Evolutionary conservation across 169 alveolate species (phyloP).

Genomic region (Plasmodium ovale): DNA sequence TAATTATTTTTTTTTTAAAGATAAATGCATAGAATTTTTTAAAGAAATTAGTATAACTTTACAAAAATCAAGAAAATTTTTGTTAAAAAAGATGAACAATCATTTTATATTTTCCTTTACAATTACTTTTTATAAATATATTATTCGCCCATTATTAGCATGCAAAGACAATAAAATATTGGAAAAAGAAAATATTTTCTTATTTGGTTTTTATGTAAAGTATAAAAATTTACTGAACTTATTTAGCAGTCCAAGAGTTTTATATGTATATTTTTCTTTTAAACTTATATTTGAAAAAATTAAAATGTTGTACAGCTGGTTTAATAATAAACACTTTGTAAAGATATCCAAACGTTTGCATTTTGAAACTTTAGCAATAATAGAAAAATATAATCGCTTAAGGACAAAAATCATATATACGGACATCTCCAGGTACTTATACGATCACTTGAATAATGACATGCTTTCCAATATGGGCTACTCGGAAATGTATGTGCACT

Average conservation of each 20-base stretch:
- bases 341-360: constrained; percentile 38
- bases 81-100: constrained; percentile 35
- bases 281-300: constrained; percentile 48
- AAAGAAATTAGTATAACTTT: constrained; percentile 32
- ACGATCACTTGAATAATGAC: constrained; percentile 17
- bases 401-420: constrained; percentile 4
- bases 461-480: neutral
- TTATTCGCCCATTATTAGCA: constrained; percentile 36
- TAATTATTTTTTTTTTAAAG: constrained; percentile 73
- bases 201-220: constrained; percentile 65
- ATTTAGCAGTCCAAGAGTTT: constrained; percentile 64
- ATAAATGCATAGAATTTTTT: constrained; percentile 45
- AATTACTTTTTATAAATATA: constrained; percentile 51
- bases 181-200: constrained; percentile 20
- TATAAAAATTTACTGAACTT: constrained; percentile 32
- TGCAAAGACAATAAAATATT: constrained; percentile 51
- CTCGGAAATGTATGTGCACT: constrained; percentile 14
- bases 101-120: constrained; percentile 51
- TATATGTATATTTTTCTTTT: constrained; percentile 41
- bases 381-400: constrained; percentile 24
- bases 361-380: constrained; percentile 35
- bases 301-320: constrained; percentile 19
- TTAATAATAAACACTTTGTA: constrained; percentile 17
- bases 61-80: constrained; percentile 28
- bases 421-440: constrained; percentile 20